A percentile compares a stretch with the other conserved stretches of the same genome.
phyloP scores from a whole-genome alignment of 768 basidiomycete species.

The Neoboletus magnificus region DNA sequence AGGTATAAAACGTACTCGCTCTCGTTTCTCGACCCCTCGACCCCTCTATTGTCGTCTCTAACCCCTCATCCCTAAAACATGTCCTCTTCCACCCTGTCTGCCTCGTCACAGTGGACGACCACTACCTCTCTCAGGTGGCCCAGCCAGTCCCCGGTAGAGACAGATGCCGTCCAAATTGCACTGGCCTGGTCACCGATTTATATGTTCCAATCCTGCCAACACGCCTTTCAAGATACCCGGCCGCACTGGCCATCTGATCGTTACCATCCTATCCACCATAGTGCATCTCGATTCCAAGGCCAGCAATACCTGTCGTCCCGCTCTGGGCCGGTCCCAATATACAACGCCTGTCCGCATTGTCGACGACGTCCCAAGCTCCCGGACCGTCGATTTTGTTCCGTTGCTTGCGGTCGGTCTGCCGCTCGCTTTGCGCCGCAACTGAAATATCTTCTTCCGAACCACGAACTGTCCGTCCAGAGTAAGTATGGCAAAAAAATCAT shows the following conservation, averaged over 20 bases:
- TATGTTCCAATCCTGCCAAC: background rate
- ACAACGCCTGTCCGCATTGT: constrained; percentile 20
- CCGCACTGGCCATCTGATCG: background rate
- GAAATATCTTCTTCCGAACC: constrained; percentile 7
- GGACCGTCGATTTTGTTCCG: constrained; percentile 21
- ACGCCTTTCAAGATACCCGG: background rate
- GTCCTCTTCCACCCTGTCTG: background rate
- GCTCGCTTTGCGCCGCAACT: constrained; percentile 16
- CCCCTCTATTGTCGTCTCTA: background rate
- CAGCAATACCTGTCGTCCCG: background rate
- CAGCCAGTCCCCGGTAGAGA: no score
- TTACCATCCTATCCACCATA: no score
- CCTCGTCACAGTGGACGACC: background rate
- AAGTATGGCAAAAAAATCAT: background rate
- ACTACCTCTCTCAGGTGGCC: background rate
- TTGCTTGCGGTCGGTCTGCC: constrained; percentile 6
- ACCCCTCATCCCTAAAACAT: background rate
- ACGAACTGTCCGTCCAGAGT: constrained; percentile 10
- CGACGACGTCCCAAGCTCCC: constrained; percentile 6
- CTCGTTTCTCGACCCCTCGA: background rate
- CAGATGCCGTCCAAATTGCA: background rate
- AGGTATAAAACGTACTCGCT: background rate
- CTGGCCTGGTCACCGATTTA: background rate
- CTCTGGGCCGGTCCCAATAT: background rate
- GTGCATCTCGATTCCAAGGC: background rate